Percentiles rank a stretch among this genome's conserved stretches.
phyloP scores from a whole-genome alignment of 345 rosid species.

The Citrus sinensis region DVS_A1.0 CM039162.1:32730001-32730500 shows the following conservation, averaged over 20 bases:
- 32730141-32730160: constrained; percentile 5
- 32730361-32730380: background rate
- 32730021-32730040: no score
- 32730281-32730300: no score
- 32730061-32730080: background rate
- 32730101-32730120: constrained; percentile 53
- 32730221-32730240: background rate
- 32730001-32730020: background rate
- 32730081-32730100: constrained; percentile 53
- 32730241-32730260: background rate
- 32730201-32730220: background rate
- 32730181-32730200: background rate
- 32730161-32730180: background rate
- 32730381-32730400: background rate
- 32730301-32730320: background rate
- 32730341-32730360: no score
- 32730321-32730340: no score
- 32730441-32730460: no score
- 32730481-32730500: no score
- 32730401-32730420: background rate
- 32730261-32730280: background rate
- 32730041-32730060: background rate
- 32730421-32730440: background rate
- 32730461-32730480: no score
- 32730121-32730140: constrained; percentile 41